A percentile compares a stretch with the other conserved stretches of the same genome.
These are phyloP conservation scores for Cyclostephanos invisitatus DNA, from an alignment of 108 stramenopile species.

Conservation along the genomic window DNA sequence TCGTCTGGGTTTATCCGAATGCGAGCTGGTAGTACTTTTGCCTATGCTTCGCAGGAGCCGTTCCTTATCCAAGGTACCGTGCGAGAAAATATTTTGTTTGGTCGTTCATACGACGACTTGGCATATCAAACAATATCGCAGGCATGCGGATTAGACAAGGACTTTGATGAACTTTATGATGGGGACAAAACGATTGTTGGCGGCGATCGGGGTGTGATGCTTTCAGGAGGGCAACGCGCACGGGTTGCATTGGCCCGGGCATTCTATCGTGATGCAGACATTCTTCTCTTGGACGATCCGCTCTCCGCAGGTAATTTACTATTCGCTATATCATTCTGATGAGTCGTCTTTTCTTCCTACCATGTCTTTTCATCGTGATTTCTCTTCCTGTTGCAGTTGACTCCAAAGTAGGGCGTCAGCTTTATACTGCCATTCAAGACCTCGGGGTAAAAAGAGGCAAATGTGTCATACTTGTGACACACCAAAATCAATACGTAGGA, in stretches of 20 bases:
- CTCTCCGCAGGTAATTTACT: slow-evolving; percentile 38
- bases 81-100: slow-evolving; percentile 87
- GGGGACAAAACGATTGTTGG: slow-evolving; percentile 83
- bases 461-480: slow-evolving; percentile 88
- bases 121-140: slow-evolving; percentile 66
- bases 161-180: slow-evolving; percentile 69
- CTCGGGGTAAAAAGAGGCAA: slow-evolving; percentile 62
- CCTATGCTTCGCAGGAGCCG: slow-evolving; percentile 90
- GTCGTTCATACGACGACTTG: slow-evolving; percentile 48
- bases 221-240: slow-evolving; percentile 90
- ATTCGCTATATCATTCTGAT: no score
- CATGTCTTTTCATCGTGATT: no score
- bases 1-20: slow-evolving; percentile 47
- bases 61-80: slow-evolving; percentile 92
- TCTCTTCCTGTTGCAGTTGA: slow-evolving; percentile 77
- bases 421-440: slow-evolving; percentile 73
- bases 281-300: slow-evolving; percentile 91
- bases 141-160: slow-evolving; percentile 75
- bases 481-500: slow-evolving; percentile 90
- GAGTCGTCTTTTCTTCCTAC: no score
- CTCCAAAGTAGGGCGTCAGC: slow-evolving; percentile 73
- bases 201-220: slow-evolving; percentile 92
- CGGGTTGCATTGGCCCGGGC: slow-evolving; percentile 84
- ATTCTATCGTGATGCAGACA: slow-evolving; percentile 67
- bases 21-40: slow-evolving; percentile 49